phyloP scores from a whole-genome alignment of 495 filamentous ascomycete genomes.

The Astrothelium subdiscretum region DNA sequence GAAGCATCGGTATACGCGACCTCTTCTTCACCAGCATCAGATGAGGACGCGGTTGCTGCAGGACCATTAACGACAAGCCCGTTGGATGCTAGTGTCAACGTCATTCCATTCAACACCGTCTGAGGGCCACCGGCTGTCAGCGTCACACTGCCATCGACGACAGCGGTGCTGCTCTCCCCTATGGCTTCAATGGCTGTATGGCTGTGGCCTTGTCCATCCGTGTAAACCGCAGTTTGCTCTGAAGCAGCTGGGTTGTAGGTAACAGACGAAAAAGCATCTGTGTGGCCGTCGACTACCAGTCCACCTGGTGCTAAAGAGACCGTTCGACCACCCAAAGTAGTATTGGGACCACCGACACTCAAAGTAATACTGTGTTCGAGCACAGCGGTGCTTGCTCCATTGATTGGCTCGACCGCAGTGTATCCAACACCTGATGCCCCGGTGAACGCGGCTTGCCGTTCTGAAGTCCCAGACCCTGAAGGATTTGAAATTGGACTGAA shows the following conservation, averaged over 20 bases:
- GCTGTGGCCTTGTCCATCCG: not conserved
- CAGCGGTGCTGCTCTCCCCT: not conserved
- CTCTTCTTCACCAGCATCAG: not conserved
- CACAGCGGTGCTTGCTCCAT: not conserved
- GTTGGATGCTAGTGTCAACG: not conserved
- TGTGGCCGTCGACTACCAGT: not conserved
- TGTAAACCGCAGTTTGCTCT: not conserved
- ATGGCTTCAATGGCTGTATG: not conserved
- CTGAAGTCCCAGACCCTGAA: not conserved
- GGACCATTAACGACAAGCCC: not conserved
- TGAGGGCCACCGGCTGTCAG: not conserved
- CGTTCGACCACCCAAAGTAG: not conserved
- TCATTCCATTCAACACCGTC: not conserved
- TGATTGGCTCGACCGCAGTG: not conserved
- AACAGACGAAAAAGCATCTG: not conserved
- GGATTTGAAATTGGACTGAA: not conserved
- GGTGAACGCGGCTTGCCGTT: not conserved
- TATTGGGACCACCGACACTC: not conserved
- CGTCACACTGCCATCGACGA: not conserved
- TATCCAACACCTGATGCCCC: not conserved
- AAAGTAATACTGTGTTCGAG: not conserved
- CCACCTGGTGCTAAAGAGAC: not conserved
- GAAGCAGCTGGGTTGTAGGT: not conserved
- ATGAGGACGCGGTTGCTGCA: not conserved
- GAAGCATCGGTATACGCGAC: not conserved